Conservation (phyloP, 2,329 filamentous ascomycete species). For the Pyrenochaeta sp. region DNA sequence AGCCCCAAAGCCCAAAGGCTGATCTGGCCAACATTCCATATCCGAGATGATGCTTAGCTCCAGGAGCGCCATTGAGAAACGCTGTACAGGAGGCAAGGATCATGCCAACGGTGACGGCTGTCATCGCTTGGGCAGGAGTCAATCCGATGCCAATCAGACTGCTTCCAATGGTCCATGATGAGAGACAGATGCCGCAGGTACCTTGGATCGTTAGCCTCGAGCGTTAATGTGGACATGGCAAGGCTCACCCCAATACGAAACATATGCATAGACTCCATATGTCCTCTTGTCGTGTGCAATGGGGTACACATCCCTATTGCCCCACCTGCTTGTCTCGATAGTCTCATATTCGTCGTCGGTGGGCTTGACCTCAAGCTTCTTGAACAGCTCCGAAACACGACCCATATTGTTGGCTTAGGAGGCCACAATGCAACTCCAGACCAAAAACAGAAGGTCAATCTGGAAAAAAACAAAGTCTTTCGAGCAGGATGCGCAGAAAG, state of each 20-base stretch:
- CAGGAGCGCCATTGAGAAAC: conserved; percentile 19
- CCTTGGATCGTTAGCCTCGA: no score
- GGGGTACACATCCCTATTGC: conserved; percentile 24
- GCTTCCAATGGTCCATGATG: conserved; percentile 22
- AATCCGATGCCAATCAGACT: conserved; percentile 21
- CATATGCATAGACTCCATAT: conserved; percentile 18
- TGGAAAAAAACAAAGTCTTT: no score
- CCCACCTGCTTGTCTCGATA: conserved; percentile 21
- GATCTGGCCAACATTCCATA: conserved; percentile 25
- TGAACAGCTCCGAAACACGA: conserved; percentile 8
- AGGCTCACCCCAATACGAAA: conserved; percentile 21
- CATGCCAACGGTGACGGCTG: conserved; percentile 14
- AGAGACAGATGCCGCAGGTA: no score
- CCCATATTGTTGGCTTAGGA: conserved; percentile 4
- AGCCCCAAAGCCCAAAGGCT: conserved; percentile 25
- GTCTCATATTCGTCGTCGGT: conserved; percentile 22
- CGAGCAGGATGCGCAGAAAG: no score
- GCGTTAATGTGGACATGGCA: no score
- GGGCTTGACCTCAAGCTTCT: conserved; percentile 19
- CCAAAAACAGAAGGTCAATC: no score
- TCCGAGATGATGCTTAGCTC: conserved; percentile 21
- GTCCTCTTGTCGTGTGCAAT: conserved; percentile 22
- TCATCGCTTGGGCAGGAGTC: conserved; percentile 17
- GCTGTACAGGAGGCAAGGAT: conserved; percentile 20
- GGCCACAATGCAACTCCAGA: no score